These are phyloP conservation scores for Bipolaris sorokiniana DNA, from an alignment of 2,329 filamentous ascomycete genomes.

Conservation along the genomic window DNA sequence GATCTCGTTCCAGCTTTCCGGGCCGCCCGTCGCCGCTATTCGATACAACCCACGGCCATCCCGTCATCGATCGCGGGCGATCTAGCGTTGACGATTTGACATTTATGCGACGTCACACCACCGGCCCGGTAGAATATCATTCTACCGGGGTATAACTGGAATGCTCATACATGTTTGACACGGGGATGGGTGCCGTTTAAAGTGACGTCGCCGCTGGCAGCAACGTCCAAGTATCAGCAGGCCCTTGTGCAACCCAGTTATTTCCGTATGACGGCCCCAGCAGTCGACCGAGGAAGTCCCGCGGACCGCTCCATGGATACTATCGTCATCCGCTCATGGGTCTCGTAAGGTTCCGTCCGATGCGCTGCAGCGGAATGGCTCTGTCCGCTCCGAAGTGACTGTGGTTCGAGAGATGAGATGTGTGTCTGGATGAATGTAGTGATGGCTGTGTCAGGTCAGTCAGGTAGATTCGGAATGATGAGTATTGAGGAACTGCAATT, in stretches of 20 bases:
- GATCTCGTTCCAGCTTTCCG: conserved; percentile 25
- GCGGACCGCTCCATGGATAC: background rate
- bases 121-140: background rate
- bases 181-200: background rate
- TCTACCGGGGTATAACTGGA: background rate
- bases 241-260: background rate
- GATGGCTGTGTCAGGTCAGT: too few relatives aligned
- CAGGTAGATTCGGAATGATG: too few relatives aligned
- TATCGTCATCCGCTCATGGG: background rate
- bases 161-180: background rate
- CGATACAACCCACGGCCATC: conserved; percentile 56
- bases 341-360: too few relatives aligned
- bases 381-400: too few relatives aligned
- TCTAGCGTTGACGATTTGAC: conserved; percentile 50
- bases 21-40: conserved; percentile 59
- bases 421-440: too few relatives aligned
- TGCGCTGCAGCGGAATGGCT: too few relatives aligned
- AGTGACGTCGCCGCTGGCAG: background rate
- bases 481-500: too few relatives aligned
- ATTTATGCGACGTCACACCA: background rate
- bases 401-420: too few relatives aligned
- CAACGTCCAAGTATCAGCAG: background rate
- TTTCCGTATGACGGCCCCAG: background rate
- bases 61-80: conserved; percentile 56
- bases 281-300: background rate